These are phyloP conservation scores for Plasmodium vinckei DNA, from an alignment of 169 alveolate genomes.

Conservation along the genomic window DNA sequence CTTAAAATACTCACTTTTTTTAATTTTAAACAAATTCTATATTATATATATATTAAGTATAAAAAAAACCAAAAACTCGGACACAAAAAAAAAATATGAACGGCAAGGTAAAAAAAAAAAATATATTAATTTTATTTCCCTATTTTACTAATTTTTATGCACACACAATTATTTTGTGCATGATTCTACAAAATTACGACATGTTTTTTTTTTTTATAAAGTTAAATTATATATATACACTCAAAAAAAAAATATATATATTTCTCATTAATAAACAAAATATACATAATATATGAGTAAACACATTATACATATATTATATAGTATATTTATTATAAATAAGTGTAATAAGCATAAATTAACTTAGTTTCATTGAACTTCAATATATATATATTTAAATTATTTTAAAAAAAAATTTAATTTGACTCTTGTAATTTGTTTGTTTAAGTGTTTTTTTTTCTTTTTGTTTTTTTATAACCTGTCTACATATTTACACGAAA, in stretches of 20 bases:
- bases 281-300: neutral
- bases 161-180: conserved; percentile 18
- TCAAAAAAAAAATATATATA: too few relatives aligned
- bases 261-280: neutral
- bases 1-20: neutral
- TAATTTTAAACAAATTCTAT: neutral
- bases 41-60: neutral
- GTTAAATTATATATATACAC: too few relatives aligned
- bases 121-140: neutral
- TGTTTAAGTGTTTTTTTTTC: too few relatives aligned
- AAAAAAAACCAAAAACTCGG: neutral
- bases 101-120: conserved; percentile 1
- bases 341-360: too few relatives aligned
- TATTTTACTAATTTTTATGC: conserved; percentile 2
- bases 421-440: too few relatives aligned
- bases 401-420: too few relatives aligned
- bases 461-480: too few relatives aligned
- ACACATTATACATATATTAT: too few relatives aligned
- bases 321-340: too few relatives aligned
- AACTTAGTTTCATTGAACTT: too few relatives aligned
- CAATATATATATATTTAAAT: too few relatives aligned
- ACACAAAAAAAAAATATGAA: neutral
- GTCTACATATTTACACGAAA: too few relatives aligned
- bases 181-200: conserved; percentile 22
- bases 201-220: conserved; percentile 8